Conservation (phyloP, 768 basidiomycete genomes). For the Pulveroboletus ravenelii region DNA sequence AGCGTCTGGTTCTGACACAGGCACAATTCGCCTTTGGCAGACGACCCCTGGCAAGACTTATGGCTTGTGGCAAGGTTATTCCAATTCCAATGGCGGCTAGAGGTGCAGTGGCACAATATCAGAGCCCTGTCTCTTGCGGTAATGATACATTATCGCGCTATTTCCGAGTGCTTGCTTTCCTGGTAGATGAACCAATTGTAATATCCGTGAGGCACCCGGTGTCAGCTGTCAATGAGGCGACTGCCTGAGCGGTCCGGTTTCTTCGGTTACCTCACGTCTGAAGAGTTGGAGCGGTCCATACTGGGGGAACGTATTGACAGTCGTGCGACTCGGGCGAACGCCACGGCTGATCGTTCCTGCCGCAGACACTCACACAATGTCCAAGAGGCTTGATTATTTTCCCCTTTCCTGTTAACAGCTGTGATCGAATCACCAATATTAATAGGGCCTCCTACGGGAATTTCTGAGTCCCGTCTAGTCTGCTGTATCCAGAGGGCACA, state of each 20-base stretch:
- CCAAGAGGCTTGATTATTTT: too few relatives aligned
- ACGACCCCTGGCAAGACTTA: slow-evolving; percentile 92
- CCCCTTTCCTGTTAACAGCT: too few relatives aligned
- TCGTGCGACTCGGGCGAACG: too few relatives aligned
- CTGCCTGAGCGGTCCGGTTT: not conserved
- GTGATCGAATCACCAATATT: too few relatives aligned
- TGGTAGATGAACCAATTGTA: slow-evolving; percentile 12
- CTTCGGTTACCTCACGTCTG: too few relatives aligned
- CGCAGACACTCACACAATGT: too few relatives aligned
- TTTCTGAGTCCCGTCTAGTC: too few relatives aligned
- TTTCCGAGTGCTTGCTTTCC: slow-evolving; percentile 11
- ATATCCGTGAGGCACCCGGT: slow-evolving; percentile 13
- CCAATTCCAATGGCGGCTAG: slow-evolving; percentile 37
- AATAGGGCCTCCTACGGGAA: too few relatives aligned
- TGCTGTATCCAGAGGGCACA: too few relatives aligned
- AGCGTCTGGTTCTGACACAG: slow-evolving; percentile 33
- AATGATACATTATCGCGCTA: slow-evolving; percentile 5
- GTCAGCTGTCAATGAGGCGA: slow-evolving; percentile 2
- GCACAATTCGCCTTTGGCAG: slow-evolving; percentile 96
- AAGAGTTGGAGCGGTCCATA: too few relatives aligned
- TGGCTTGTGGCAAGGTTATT: slow-evolving; percentile 76
- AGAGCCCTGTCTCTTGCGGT: slow-evolving; percentile 5
- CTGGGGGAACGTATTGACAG: too few relatives aligned
- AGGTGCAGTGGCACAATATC: not conserved
- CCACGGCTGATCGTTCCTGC: too few relatives aligned